Evolutionary conservation across 805 yeast genomes (phyloP), one percentile per base, ranked within the genome.

Genomic region (Candida nonsorbophila): DNA sequence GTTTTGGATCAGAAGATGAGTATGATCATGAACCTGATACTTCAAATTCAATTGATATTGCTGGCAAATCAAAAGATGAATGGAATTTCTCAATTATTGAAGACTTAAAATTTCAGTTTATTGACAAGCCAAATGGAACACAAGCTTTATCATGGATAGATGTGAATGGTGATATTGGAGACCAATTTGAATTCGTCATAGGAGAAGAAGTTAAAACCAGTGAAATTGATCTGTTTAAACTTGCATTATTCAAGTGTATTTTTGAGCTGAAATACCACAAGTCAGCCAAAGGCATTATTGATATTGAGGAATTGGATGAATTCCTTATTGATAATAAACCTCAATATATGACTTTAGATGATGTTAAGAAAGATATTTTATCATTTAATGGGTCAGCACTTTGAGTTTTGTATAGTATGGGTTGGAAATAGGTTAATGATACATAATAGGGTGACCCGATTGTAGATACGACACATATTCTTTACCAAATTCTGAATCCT

Each of bases 161-260:
- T 51, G 49, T 76, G 20, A 77, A 77, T 24, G 96, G 95, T n/a
- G 96, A 88, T 45, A 66, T 69, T 4, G 96, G 86, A 14, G 97
- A 88, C 47, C 59, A 67, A 38, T 86, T 81, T 53, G 94, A 87
- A 54, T 88, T 84, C 55, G 68, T 82, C 14, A 74, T 85, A 28
- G 84, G 77, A 37, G 70, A 69, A 27, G 68, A 70, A 9, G 72
- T 78, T n/a, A 62, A 74, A 6, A 44, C 60, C 10, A 73, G 66
- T 15, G 68, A 77, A 22, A 73, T 81, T 22, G 75, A 79, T 18
- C 64, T 67, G 24, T 90, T 90, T 51, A 71, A 69, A 58, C 49
- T 60, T 15, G 63, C 77, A 1, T 63, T 85, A 9, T 69, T 74
- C 45, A 71, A 72, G 33, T 84, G 95, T 45, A 74, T 79, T 42